Evolutionary conservation across 2,329 filamentous ascomycete genomes (phyloP), one percentile per base, ranked within the genome.

Genomic region (Sarocladium brachiariae): DNA sequence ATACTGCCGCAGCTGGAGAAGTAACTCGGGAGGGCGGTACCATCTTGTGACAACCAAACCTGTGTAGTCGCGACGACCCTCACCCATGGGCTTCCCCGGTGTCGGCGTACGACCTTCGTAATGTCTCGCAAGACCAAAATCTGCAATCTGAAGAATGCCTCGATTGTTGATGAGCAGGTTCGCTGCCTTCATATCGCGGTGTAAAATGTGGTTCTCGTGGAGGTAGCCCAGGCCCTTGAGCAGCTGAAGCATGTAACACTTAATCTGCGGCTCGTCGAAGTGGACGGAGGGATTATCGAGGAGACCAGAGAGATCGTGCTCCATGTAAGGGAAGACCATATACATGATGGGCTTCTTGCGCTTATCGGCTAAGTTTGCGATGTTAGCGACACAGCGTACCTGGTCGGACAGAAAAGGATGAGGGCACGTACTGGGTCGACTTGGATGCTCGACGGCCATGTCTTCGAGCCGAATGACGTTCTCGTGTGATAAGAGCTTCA

Each of bases 281-380:
- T 81, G 80, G 34, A 99, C 91, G 6, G 85, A 83, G 9, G 92
- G 92, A 61, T 99, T 99, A 66, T 97, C 93, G 60, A 99, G 83
- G 25, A 99, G 81, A 39, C 93, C 93, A 8, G 92, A 95, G n/a
- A 99, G 78, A 69, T 99, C 93, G 70, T 99, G 93, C 60, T 97
- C 91, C 90, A 97, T 96, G 68, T 99, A 99, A 6, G 92, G 93
- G 39, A 86, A 96, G 49, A 95, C 92, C 93, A 99, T 99, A 70
- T 97, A 97, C 76, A 99, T 90, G 59, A 91, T 91, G 3, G 86
- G 84, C 53, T 85, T 82, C 67, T 88, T 90, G 58, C 85, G 80
- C 67, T 89, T 88, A 64, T 92, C 87, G 59, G 80, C 82, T 84
- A n/a, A n/a, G n/a, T n/a, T n/a, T n/a, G n/a, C n/a, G n/a, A n/a